phyloP scores from a whole-genome alignment of 1,284 basidiomycete genomes.

The Trichosporon faecale region DNA sequence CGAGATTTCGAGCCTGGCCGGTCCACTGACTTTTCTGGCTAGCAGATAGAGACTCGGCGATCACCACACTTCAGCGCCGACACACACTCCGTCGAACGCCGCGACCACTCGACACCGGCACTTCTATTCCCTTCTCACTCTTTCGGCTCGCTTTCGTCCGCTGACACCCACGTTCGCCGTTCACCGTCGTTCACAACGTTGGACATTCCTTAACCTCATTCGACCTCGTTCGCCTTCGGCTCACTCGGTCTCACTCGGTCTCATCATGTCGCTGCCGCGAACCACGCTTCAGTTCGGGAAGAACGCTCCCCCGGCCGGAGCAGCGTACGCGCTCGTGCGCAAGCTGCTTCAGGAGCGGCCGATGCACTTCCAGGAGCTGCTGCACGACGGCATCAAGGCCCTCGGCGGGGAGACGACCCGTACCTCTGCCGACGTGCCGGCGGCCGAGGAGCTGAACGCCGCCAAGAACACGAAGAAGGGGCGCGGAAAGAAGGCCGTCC shows the following conservation, averaged over 20 bases:
- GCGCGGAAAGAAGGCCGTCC: constrained; percentile 17
- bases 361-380: constrained; percentile 40
- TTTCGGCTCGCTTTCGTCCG: too few species aligned
- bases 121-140: not conserved
- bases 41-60: not conserved
- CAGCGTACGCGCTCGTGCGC: constrained; percentile 40
- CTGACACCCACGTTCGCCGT: too few species aligned
- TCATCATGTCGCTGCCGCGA: not conserved
- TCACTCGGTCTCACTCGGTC: not conserved
- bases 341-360: constrained; percentile 33
- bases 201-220: too few species aligned
- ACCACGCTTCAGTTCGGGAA: not conserved
- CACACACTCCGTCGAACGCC: not conserved
- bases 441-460: not conserved
- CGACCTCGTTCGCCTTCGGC: not conserved
- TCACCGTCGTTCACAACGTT: too few species aligned
- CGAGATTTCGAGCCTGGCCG: constrained; percentile 16
- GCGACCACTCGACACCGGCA: not conserved
- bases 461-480: not conserved
- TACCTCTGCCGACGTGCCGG: not conserved
- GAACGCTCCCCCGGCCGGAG: constrained; percentile 16
- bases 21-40: not conserved
- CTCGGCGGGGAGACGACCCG: not conserved
- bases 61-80: not conserved
- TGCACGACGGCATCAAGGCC: constrained; percentile 29